phyloP scores from a whole-genome alignment of 345 rosid species.

The Ceriops zippeliana region DNA sequence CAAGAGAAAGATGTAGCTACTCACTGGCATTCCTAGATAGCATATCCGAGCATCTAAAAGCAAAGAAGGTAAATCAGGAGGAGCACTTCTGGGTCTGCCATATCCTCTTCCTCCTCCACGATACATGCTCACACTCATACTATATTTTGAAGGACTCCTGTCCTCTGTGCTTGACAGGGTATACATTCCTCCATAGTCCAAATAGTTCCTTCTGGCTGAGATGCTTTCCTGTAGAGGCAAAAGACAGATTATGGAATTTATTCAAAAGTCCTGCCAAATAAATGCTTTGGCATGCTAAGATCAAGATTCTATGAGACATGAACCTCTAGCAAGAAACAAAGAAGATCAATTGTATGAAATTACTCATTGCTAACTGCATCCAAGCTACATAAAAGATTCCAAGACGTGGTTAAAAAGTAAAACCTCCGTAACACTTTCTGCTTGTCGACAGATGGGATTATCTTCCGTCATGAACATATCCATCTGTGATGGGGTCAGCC shows the following conservation, averaged over 20 bases:
- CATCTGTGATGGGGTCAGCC: conserved; percentile 78
- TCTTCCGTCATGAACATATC: conserved; percentile 90
- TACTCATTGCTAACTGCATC: conserved; percentile 1
- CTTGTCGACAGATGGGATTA: conserved; percentile 56
- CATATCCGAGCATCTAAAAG: conserved; percentile 81
- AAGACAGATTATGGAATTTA: background rate
- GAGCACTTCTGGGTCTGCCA: conserved; percentile 57
- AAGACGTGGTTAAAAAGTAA: conserved; percentile 9
- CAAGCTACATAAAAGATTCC: conserved; percentile 3
- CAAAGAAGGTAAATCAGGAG: conserved; percentile 90
- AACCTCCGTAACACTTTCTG: conserved; percentile 77
- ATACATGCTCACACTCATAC: conserved; percentile 76
- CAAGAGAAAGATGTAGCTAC: conserved; percentile 13
- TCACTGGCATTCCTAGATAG: conserved; percentile 93
- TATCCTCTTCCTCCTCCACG: conserved; percentile 64
- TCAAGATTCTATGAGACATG: background rate
- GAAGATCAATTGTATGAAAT: background rate
- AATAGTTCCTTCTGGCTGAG: conserved; percentile 58
- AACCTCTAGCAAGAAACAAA: background rate
- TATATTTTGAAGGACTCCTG: conserved; percentile 47
- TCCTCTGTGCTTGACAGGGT: conserved; percentile 43
- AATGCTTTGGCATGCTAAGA: background rate
- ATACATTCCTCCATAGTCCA: conserved; percentile 63
- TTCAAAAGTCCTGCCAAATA: background rate
- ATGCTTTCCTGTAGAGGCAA: conserved; percentile 57